phyloP scores from a whole-genome alignment of 768 basidiomycete species.

The Pleurotus eryngii region DNA sequence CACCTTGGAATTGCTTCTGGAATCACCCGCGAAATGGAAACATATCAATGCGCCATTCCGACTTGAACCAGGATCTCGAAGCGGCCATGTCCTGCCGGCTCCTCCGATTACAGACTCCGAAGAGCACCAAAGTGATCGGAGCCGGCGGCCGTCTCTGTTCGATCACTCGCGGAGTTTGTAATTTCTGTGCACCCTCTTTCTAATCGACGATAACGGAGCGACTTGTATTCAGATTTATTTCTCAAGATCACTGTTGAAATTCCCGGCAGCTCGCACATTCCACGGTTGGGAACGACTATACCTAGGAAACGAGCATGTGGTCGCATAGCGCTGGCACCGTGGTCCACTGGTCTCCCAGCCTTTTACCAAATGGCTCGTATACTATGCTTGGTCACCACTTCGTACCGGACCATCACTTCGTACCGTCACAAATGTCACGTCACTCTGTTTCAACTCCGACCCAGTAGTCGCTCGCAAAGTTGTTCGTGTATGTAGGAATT shows the following conservation, averaged over 20 bases:
- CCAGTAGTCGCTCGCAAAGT: too few relatives aligned
- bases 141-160: slow-evolving; percentile 4
- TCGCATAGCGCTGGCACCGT: too few relatives aligned
- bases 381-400: too few relatives aligned
- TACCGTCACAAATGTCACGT: too few relatives aligned
- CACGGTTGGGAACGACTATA: too few relatives aligned
- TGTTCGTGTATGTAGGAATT: too few relatives aligned
- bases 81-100: slow-evolving; percentile 3
- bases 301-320: too few relatives aligned
- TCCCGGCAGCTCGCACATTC: not conserved
- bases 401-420: too few relatives aligned
- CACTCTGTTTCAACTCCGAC: too few relatives aligned
- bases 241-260: not conserved
- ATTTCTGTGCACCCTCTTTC: not conserved
- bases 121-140: not conserved
- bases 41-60: slow-evolving; percentile 8
- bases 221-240: not conserved
- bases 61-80: slow-evolving; percentile 6
- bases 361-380: too few relatives aligned
- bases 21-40: slow-evolving; percentile 8
- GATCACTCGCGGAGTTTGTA: slow-evolving; percentile 4
- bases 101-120: slow-evolving; percentile 8
- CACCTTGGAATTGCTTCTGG: slow-evolving; percentile 5
- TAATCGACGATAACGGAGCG: slow-evolving; percentile 5
- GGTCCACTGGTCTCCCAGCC: too few relatives aligned